phyloP scores from a whole-genome alignment of 2,329 filamentous ascomycete species.

The Aspergillus persii region DNA sequence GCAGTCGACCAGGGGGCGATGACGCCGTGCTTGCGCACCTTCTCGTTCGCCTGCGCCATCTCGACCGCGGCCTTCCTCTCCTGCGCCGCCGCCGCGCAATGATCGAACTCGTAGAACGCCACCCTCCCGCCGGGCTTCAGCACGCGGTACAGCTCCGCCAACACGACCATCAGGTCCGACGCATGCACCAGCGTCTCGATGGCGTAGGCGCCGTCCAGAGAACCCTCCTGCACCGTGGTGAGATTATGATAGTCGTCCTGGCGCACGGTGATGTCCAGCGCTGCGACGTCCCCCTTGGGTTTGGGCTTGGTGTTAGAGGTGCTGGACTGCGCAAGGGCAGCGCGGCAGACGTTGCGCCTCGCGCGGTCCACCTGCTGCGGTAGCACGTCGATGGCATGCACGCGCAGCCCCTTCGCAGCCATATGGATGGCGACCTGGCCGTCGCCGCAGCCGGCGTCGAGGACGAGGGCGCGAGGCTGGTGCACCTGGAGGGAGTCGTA shows the following conservation, averaged over 20 bases:
- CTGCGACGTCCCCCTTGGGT: background rate
- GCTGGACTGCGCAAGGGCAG: background rate
- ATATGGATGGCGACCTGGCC: constrained; percentile 52
- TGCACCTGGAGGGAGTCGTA: constrained; percentile 35
- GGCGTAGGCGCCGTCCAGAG: constrained; percentile 51
- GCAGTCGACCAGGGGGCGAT: background rate
- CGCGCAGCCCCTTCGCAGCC: constrained; percentile 41
- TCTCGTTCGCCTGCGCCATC: background rate
- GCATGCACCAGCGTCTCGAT: constrained; percentile 56
- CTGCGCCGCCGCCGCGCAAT: constrained; percentile 18
- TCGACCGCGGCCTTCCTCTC: background rate
- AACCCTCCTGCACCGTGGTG: constrained; percentile 33
- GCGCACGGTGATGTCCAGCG: constrained; percentile 30
- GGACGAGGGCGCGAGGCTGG: constrained; percentile 39
- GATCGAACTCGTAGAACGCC: constrained; percentile 49
- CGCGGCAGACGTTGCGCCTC: constrained; percentile 23
- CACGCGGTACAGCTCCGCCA: constrained; percentile 46
- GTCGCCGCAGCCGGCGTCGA: constrained; percentile 54
- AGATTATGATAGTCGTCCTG: constrained; percentile 53
- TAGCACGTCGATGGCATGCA: constrained; percentile 51
- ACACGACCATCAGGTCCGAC: constrained; percentile 42
- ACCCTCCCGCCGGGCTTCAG: constrained; percentile 47
- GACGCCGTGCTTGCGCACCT: background rate
- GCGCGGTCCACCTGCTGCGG: constrained; percentile 45
- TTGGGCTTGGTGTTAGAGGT: background rate